Conservation (phyloP, 2,329 filamentous ascomycete genomes). For the Colletotrichum cuscutae region DNA sequence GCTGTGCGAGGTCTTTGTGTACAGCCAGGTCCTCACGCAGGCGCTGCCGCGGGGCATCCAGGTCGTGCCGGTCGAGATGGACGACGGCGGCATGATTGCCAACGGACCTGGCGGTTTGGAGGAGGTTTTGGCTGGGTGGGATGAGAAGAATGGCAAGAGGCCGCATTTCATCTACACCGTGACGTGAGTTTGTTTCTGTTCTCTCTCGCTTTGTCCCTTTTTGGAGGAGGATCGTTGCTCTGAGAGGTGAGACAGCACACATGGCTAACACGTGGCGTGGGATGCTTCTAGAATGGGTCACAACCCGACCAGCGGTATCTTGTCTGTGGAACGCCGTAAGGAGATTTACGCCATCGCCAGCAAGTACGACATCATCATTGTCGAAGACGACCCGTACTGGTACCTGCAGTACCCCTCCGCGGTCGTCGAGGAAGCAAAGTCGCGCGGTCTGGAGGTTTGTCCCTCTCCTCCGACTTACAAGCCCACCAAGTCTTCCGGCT, state of each 20-base stretch:
- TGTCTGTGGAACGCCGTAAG: conserved; percentile 78
- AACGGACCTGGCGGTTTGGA: conserved; percentile 78
- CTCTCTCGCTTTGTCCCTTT: background rate
- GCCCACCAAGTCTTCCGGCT: conserved; percentile 65
- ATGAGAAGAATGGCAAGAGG: conserved; percentile 75
- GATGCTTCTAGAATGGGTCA: conserved; percentile 65
- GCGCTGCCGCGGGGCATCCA: conserved; percentile 76
- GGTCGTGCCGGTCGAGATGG: conserved; percentile 78
- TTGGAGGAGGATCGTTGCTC: background rate
- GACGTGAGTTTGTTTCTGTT: conserved; percentile 68
- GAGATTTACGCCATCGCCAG: conserved; percentile 84
- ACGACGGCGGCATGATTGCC: conserved; percentile 82
- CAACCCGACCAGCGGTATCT: conserved; percentile 83
- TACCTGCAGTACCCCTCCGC: conserved; percentile 89
- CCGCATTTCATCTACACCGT: conserved; percentile 92
- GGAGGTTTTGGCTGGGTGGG: conserved; percentile 86
- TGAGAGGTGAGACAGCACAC: background rate
- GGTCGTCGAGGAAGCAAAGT: conserved; percentile 60
- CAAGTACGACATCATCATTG: conserved; percentile 87
- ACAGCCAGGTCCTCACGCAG: conserved; percentile 79
- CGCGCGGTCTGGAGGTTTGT: conserved; percentile 48
- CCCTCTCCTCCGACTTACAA: conserved; percentile 40
- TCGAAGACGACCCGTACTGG: conserved; percentile 97
- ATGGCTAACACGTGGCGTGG: conserved; percentile 33
- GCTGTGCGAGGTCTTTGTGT: conserved; percentile 83